phyloP scores from a whole-genome alignment of 2,329 filamentous ascomycete species.

The Paradendryphiella salina region DNA sequence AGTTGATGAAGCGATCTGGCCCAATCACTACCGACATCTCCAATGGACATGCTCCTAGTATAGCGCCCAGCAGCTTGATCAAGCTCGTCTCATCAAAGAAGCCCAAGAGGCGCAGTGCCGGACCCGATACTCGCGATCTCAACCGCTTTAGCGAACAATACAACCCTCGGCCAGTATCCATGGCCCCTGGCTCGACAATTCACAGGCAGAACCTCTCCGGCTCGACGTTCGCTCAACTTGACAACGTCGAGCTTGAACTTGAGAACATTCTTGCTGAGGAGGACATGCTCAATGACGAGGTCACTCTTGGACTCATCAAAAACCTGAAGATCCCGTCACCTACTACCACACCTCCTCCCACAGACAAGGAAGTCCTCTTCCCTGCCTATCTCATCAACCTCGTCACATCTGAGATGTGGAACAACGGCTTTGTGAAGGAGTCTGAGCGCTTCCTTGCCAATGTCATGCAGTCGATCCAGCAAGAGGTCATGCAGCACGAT shows the following conservation, averaged over 20 bases:
- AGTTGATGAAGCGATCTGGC: conserved; percentile 76
- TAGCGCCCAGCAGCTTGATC: conserved; percentile 73
- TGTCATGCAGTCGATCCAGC: conserved; percentile 99
- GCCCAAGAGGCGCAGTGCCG: conserved; percentile 90
- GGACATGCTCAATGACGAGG: conserved; percentile 93
- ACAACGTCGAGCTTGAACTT: conserved; percentile 93
- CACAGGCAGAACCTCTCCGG: conserved; percentile 73
- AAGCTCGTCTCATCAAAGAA: conserved; percentile 97
- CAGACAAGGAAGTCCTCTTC: conserved; percentile 98
- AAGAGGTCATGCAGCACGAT: conserved; percentile 99
- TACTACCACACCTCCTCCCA: conserved; percentile 82
- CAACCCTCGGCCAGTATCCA: conserved; percentile 93
- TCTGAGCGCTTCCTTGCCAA: conserved; percentile 98
- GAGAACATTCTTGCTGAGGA: conserved; percentile 93
- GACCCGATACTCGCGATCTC: conserved; percentile 78
- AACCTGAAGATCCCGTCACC: conserved; percentile 96
- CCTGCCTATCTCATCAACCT: conserved; percentile 98
- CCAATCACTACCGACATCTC: conserved; percentile 70
- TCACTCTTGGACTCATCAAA: conserved; percentile 91
- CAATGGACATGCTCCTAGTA: conserved; percentile 62
- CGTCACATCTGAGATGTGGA: conserved; percentile 99
- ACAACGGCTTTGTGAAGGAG: conserved; percentile 99
- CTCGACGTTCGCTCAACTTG: conserved; percentile 76
- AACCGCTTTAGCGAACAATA: conserved; percentile 92
- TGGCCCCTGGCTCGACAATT: conserved; percentile 72